Evolutionary conservation across 345 rosid species (phyloP).

Genomic region (Eucalyptus microcorys): DNA sequence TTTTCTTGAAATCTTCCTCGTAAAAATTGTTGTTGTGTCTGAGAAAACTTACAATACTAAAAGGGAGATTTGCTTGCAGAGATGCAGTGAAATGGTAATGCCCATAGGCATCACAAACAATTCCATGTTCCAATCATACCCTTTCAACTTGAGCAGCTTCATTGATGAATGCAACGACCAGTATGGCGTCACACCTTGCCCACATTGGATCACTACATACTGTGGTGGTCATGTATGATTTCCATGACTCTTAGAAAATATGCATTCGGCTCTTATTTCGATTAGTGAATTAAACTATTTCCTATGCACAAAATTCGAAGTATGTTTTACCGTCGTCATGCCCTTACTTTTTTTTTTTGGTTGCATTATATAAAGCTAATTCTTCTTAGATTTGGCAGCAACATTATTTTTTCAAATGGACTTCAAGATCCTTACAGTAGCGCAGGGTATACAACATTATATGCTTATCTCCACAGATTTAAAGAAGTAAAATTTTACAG

Average conservation of each 20-base stretch:
- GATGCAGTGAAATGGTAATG: slow-evolving; percentile 50
- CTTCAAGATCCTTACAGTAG: slow-evolving; percentile 42
- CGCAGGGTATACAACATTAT: slow-evolving; percentile 22
- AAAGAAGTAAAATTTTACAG: neutral
- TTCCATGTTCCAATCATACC: slow-evolving; percentile 18
- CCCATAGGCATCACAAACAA: slow-evolving; percentile 18
- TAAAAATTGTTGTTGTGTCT: neutral
- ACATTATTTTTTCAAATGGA: slow-evolving; percentile 58
- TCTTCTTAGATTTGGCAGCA: slow-evolving; percentile 36
- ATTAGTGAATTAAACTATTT: neutral
- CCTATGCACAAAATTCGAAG: neutral
- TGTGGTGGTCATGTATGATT: neutral
- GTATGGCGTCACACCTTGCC: slow-evolving; percentile 34
- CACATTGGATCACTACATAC: slow-evolving; percentile 36
- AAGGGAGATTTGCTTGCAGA: neutral
- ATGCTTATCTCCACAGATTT: neutral
- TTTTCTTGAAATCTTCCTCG: neutral
- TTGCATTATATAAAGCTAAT: slow-evolving; percentile 30
- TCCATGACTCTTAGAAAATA: neutral
- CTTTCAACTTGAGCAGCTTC: slow-evolving; percentile 3
- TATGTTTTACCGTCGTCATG: neutral
- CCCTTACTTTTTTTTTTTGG: neutral
- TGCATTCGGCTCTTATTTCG: neutral
- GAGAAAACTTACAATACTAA: neutral
- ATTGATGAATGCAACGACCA: neutral